Evolutionary conservation across 2,329 filamentous ascomycete genomes (phyloP).

Genomic region (Furcasterigmium sp.): DNA sequence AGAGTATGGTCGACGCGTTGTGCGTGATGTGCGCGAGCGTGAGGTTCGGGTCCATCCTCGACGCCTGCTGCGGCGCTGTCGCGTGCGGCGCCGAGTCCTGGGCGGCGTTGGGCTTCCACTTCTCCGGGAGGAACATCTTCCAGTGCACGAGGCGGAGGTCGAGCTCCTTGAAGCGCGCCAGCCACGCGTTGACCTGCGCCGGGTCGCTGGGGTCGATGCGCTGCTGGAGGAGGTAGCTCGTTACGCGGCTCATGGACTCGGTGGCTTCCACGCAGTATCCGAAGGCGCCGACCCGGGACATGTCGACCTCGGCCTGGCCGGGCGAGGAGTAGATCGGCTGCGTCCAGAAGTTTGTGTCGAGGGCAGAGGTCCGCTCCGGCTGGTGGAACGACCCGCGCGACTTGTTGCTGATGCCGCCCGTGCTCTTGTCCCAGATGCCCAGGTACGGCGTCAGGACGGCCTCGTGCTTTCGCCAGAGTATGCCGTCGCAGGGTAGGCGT

Average conservation of each 20-base stretch:
- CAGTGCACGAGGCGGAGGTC: constrained; percentile 35
- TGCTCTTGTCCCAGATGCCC: constrained; percentile 32
- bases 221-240: constrained; percentile 35
- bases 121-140: constrained; percentile 33
- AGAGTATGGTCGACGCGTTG: constrained; percentile 39
- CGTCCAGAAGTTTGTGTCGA: too few species aligned
- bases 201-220: constrained; percentile 27
- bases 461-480: constrained; percentile 26
- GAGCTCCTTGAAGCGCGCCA: constrained; percentile 38
- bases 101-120: constrained; percentile 29
- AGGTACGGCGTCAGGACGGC: constrained; percentile 31
- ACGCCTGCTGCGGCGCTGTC: constrained; percentile 13
- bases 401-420: constrained; percentile 23
- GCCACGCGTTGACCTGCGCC: constrained; percentile 30
- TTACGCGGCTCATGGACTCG: constrained; percentile 34
- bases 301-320: constrained; percentile 3
- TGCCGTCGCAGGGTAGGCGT: constrained; percentile 27
- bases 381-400: constrained; percentile 3
- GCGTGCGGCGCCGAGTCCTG: too few species aligned
- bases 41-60: constrained; percentile 39
- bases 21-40: constrained; percentile 41
- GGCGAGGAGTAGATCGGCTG: too few species aligned
- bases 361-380: too few species aligned
- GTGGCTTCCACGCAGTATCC: constrained; percentile 37
- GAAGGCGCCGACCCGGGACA: constrained; percentile 31